These are phyloP conservation scores for Tausonia pullulans DNA, from an alignment of 1,284 basidiomycete genomes.

Conservation along the genomic window DNA sequence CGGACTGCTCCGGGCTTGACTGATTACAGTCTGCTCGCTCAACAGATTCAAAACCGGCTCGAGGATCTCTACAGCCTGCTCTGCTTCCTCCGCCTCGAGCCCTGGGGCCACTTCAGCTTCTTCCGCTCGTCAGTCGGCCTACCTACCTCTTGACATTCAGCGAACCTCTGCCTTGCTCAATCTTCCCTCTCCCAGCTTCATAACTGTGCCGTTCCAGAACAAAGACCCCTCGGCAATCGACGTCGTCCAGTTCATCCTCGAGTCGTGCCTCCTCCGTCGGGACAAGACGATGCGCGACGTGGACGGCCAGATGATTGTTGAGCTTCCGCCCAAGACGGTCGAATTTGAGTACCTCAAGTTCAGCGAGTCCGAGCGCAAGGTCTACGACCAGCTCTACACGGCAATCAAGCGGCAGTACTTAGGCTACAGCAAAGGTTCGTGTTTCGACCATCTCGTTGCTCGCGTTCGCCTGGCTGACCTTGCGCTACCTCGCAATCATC, in stretches of 20 bases:
- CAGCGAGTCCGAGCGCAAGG: constrained; percentile 59
- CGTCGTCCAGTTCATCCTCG: constrained; percentile 83
- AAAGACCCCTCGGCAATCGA: constrained; percentile 80
- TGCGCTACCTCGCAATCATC: constrained; percentile 20
- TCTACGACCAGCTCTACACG: constrained; percentile 48
- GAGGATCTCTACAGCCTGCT: constrained; percentile 85
- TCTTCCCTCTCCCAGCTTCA: constrained; percentile 41
- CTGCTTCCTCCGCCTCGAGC: constrained; percentile 77
- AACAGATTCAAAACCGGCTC: constrained; percentile 72
- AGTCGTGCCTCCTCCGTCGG: constrained; percentile 75
- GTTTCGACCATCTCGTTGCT: too few relatives aligned
- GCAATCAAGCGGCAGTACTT: constrained; percentile 40
- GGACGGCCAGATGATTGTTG: constrained; percentile 78
- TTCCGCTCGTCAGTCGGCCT: constrained; percentile 56
- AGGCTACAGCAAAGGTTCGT: constrained; percentile 32
- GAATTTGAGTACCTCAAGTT: constrained; percentile 61
- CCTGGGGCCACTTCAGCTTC: constrained; percentile 82
- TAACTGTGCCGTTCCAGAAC: constrained; percentile 66
- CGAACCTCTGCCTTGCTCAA: too few relatives aligned
- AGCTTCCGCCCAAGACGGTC: constrained; percentile 75
- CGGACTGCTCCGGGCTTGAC: neutral
- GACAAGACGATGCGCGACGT: constrained; percentile 89
- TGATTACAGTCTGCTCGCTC: neutral
- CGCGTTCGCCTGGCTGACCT: too few relatives aligned
- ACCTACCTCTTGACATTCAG: neutral